Evolutionary conservation across 148 eudicot species (phyloP).

Genomic region (Cornus suecica): DNA sequence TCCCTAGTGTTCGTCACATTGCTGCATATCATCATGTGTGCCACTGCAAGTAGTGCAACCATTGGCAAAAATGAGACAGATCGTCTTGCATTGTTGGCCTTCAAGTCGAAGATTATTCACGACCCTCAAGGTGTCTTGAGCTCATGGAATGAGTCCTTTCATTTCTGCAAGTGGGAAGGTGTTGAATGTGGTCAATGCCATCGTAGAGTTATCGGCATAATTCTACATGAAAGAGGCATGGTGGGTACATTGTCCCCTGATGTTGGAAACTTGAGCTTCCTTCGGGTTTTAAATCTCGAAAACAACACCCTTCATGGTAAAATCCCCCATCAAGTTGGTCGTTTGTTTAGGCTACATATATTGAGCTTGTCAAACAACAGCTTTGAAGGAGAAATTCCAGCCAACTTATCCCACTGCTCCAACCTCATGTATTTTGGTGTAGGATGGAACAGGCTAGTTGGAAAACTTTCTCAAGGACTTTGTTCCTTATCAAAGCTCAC

Average conservation of each 20-base stretch:
- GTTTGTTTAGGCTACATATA: not conserved
- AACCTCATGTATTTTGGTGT: conserved; percentile 2
- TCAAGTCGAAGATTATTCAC: too few relatives aligned
- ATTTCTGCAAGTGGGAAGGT: too few relatives aligned
- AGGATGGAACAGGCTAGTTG: conserved; percentile 4
- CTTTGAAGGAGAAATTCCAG: too few relatives aligned
- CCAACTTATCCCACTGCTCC: too few relatives aligned
- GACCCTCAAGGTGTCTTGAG: too few relatives aligned
- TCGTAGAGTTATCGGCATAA: too few relatives aligned
- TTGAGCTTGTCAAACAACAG: conserved; percentile 4
- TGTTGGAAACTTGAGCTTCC: conserved; percentile 27
- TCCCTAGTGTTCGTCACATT: too few relatives aligned
- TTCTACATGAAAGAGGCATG: too few relatives aligned
- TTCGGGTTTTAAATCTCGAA: not conserved
- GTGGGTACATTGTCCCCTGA: conserved; percentile 24
- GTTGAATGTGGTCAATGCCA: conserved; percentile 13
- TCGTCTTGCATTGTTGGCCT: too few relatives aligned
- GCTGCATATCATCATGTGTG: too few relatives aligned
- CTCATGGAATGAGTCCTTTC: too few relatives aligned
- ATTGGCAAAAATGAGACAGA: conserved; percentile 9
- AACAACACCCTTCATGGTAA: conserved; percentile 19
- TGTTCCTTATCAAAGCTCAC: conserved; percentile 4
- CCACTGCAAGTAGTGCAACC: too few relatives aligned
- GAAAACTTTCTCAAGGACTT: not conserved
- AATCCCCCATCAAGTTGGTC: conserved; percentile 19